Evolutionary conservation across 2,329 filamentous ascomycete genomes (phyloP).

Genomic region (Trichoderma simmonsii): DNA sequence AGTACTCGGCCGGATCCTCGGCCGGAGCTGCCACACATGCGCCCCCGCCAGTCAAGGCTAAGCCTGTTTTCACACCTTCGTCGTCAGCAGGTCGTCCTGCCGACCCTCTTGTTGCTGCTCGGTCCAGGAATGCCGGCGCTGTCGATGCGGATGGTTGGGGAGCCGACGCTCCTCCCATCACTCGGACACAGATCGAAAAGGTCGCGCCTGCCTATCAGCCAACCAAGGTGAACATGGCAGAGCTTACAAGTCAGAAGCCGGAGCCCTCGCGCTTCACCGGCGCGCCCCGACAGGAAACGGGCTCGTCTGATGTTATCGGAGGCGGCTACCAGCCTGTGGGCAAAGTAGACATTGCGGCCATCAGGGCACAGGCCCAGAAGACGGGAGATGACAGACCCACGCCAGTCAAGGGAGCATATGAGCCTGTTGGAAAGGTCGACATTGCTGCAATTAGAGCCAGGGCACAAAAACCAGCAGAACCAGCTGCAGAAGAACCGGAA

Average conservation of each 20-base stretch:
- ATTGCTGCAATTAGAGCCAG: constrained; percentile 89
- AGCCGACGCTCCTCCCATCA: constrained; percentile 85
- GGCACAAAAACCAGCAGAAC: constrained; percentile 59
- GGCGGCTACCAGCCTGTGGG: constrained; percentile 92
- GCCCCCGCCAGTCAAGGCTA: constrained; percentile 73
- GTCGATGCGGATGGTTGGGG: constrained; percentile 92
- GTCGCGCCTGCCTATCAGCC: constrained; percentile 91
- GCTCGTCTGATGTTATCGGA: constrained; percentile 63
- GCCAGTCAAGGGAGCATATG: constrained; percentile 86
- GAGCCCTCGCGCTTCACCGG: constrained; percentile 61
- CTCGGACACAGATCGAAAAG: constrained; percentile 83
- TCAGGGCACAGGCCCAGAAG: constrained; percentile 71
- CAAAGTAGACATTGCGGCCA: constrained; percentile 94
- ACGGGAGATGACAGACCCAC: constrained; percentile 75
- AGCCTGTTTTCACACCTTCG: constrained; percentile 88
- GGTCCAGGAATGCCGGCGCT: constrained; percentile 57
- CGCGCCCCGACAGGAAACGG: constrained; percentile 44
- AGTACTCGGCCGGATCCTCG: constrained; percentile 74
- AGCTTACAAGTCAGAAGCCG: constrained; percentile 71
- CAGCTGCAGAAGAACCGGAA: constrained; percentile 21
- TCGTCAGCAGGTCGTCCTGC: constrained; percentile 47
- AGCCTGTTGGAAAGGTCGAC: constrained; percentile 94
- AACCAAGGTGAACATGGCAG: constrained; percentile 89
- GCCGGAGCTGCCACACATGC: constrained; percentile 51
- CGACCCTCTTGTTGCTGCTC: constrained; percentile 66